These are phyloP conservation scores for Pachysandra terminalis DNA, from an alignment of 164 flowering plant genomes.

Conservation along the genomic window DNA sequence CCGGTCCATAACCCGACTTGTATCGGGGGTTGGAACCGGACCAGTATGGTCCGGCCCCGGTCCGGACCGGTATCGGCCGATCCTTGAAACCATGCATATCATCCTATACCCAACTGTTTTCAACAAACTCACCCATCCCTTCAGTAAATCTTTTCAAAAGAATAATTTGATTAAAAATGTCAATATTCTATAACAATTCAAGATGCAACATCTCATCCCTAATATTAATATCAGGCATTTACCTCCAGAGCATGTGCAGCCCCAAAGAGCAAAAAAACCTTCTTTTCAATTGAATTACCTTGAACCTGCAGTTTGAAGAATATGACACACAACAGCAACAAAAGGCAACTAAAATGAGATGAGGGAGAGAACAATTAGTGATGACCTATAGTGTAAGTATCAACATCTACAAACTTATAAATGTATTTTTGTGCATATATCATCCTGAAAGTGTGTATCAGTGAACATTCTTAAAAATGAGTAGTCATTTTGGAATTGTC, in stretches of 20 bases:
- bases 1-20: too few relatives aligned
- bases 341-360: neutral
- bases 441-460: too few relatives aligned
- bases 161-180: too few relatives aligned
- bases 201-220: neutral
- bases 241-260: constrained; percentile 71
- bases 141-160: neutral
- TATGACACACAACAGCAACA: neutral
- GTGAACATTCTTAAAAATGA: too few relatives aligned
- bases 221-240: constrained; percentile 11
- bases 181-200: too few relatives aligned
- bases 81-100: too few relatives aligned
- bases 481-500: too few relatives aligned
- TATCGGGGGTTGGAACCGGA: too few relatives aligned
- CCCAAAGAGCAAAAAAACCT: constrained; percentile 72
- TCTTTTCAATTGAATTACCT: constrained; percentile 97
- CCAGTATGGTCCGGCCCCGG: too few relatives aligned
- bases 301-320: constrained; percentile 45
- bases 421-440: neutral
- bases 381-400: neutral
- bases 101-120: too few relatives aligned
- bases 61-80: too few relatives aligned
- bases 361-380: neutral
- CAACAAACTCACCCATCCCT: neutral
- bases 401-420: neutral